Evolutionary conservation across 2,329 filamentous ascomycete genomes (phyloP), one percentile per base, ranked within the genome.

Genomic region (Dryadomyces quercus-mongolicae): DNA sequence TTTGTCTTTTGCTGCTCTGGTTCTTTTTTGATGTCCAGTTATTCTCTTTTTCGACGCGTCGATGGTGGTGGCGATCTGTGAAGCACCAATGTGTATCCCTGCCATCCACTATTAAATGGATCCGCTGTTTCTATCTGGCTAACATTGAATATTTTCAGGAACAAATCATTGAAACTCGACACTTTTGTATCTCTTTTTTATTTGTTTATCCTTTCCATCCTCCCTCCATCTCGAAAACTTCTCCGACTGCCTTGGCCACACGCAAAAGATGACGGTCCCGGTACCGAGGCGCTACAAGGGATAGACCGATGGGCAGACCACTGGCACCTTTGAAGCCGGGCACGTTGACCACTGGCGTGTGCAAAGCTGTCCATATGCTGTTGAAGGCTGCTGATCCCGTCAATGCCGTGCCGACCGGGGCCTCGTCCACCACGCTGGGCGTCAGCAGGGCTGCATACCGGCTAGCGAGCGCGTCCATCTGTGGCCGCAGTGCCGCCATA

Each of bases 271-370:
- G 68, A 46, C 66, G 63, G 57, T 78, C 74, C 5, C 62, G 58
- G 57, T 73, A 78, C 21, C 75, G 64, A 1, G 72, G 67, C 0
- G 69, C 70, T 0, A 80, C 72, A 1, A 80, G 61, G 0, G 75
- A 78, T 20, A 81, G 59, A 0, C 83, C 82, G 42, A 86, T 72
- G 0, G 82, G 83, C 71, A 86, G 65, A 0, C 70, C 73, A 55
- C 76, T 71, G 34, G 69, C 68, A 0, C 82, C 81, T 38, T 70
- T 65, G 59, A 86, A 85, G 0, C 81, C 82, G 0, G 81, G 81
- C 0, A 86, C 64, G 56, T 85, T 85, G n/a, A 85, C 65, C 0
- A 81, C 78, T 0, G 82, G 82, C 1, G 72, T 76, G 57, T 86
- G 82, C 15, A 85, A 65, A 12, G 22, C 75, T 22, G 77, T 79